These are phyloP conservation scores for Wickerhamomyces kurtzmanii DNA, from an alignment of 805 yeast species.

Conservation along the genomic window DNA sequence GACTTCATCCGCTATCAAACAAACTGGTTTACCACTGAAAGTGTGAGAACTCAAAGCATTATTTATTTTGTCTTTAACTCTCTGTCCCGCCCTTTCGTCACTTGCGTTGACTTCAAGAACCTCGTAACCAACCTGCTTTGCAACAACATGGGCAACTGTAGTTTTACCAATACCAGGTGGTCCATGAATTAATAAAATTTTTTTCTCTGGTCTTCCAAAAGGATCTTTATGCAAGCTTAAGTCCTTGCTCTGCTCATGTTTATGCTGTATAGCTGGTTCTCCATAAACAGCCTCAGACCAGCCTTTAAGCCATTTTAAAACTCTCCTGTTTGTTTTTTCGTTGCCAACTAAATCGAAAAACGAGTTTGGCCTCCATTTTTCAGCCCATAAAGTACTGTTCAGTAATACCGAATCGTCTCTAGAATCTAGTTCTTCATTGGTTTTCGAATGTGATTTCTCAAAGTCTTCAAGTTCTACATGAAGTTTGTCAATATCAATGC, in stretches of 20 bases:
- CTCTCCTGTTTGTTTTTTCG: slow-evolving; percentile 48
- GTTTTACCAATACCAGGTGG: slow-evolving; percentile 95
- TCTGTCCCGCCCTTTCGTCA: slow-evolving; percentile 60
- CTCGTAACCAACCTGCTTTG: slow-evolving; percentile 72
- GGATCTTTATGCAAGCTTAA: slow-evolving; percentile 27
- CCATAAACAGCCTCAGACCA: slow-evolving; percentile 55
- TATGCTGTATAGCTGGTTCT: slow-evolving; percentile 2
- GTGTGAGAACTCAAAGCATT: slow-evolving; percentile 61
- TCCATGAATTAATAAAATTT: slow-evolving; percentile 72
- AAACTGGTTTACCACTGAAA: slow-evolving; percentile 65
- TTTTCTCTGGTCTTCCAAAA: slow-evolving; percentile 47
- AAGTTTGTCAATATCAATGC: no score
- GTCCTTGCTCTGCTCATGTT: slow-evolving; percentile 5
- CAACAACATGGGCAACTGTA: slow-evolving; percentile 75
- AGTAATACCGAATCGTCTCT: no score
- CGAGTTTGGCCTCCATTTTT: slow-evolving; percentile 57
- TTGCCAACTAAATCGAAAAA: slow-evolving; percentile 64
- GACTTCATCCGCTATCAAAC: slow-evolving; percentile 82
- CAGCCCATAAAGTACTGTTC: slow-evolving; percentile 33
- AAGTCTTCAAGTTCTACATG: no score
- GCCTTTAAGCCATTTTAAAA: slow-evolving; percentile 53
- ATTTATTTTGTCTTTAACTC: slow-evolving; percentile 40
- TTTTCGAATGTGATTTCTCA: no score
- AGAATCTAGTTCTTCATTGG: no score
- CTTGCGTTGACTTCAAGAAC: slow-evolving; percentile 82